Base-by-base conservation (phyloP, 257 asterid species). In the Plantago major region DNA sequence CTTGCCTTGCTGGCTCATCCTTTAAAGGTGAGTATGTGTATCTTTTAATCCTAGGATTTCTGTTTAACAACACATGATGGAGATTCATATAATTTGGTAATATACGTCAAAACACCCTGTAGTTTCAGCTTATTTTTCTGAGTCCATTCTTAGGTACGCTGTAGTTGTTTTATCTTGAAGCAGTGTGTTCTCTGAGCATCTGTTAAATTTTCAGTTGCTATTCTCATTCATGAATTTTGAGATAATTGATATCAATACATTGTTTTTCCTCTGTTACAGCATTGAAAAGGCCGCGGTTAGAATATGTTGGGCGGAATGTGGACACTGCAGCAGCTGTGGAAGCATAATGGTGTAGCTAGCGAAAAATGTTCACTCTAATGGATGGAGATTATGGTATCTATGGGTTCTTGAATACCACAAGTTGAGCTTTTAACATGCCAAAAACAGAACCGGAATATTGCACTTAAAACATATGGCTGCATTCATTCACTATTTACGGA, bases 1-100 rank as follows among this genome's bases (percentile, higher is more conserved):
- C 99, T 60, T 92, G 99, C 77, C 97, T 92, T 58, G 94, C 97
- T 52, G 99, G 99, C 63, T 92, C 99, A 19, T 81, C 96, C 5
- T 58, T 78, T 66, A 78, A 72, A 80, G 66, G 97, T 89, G 74
- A 85, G 97, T 70, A 58, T 72, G 56, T n/a, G 45, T 48, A 33
- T 47, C 54, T 15, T 43, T 10, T 46, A 60, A 13, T 15, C 47
- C 10, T 3, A 33, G 40, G 40, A n/a, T n/a, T n/a, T n/a, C n/a
- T n/a, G n/a, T n/a, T n/a, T n/a, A n/a, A 33, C 8, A 33, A 7
- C 40, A 33, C 8, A 33, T 7, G 40, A 33, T 33, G 40, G 40
- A 33, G 40, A 33, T 33, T 33, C 40, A 33, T 33, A 7, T 33
- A 33, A 5, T 33, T 33, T 4, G 7, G 7, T 7, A 7, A 33